Conservation (phyloP, 2,329 filamentous ascomycete genomes). For the Allantophomopsis lycopodina region DNA sequence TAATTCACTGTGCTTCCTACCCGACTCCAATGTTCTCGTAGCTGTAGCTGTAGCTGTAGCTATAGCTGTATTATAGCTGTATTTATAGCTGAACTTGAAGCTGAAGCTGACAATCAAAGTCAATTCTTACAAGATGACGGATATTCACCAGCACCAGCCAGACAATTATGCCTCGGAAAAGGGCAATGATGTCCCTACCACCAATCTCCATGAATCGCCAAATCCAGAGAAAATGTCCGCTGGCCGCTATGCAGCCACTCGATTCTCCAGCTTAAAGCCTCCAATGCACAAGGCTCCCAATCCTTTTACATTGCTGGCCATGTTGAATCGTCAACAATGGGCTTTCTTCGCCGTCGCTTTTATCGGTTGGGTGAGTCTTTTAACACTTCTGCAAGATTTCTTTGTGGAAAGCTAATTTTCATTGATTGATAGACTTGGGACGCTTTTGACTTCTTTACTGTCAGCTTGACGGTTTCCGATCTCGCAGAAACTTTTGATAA, state of each 20-base stretch:
- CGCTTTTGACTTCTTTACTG: slow-evolving; percentile 72
- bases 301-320: slow-evolving; percentile 52
- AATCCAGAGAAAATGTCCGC: slow-evolving; percentile 4
- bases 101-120: too few species aligned
- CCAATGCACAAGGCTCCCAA: slow-evolving; percentile 51
- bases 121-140: too few species aligned
- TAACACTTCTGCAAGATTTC: background rate
- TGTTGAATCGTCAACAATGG: slow-evolving; percentile 55
- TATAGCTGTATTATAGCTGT: too few species aligned
- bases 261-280: slow-evolving; percentile 40
- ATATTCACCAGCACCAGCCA: too few species aligned
- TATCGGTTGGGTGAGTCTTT: slow-evolving; percentile 41
- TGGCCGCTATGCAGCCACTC: slow-evolving; percentile 32
- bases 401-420: background rate
- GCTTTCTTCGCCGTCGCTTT: slow-evolving; percentile 65
- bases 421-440: slow-evolving; percentile 40
- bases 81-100: too few species aligned
- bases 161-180: too few species aligned
- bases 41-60: too few species aligned
- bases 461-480: slow-evolving; percentile 67
- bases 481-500: slow-evolving; percentile 42
- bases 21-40: too few species aligned
- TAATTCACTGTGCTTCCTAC: too few species aligned
- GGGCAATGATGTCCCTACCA: too few species aligned
- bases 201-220: background rate